These are phyloP conservation scores for Grosmannia penicillata DNA, from an alignment of 2,329 filamentous ascomycete species.

Conservation along the genomic window DNA sequence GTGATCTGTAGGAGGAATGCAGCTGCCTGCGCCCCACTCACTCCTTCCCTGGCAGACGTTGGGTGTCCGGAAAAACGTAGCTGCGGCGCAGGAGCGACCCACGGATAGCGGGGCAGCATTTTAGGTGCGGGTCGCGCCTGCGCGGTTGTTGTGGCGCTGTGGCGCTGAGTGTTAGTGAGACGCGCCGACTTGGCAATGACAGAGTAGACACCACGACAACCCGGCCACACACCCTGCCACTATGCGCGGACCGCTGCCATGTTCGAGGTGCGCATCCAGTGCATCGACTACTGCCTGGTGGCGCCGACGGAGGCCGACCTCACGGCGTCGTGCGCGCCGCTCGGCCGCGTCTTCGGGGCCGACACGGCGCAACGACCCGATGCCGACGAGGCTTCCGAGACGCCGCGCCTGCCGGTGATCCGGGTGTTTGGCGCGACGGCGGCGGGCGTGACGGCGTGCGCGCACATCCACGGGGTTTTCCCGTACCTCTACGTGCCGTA, in stretches of 20 bases:
- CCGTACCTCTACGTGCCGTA: constrained; percentile 71
- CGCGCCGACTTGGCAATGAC: no score
- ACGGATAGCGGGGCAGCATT: no score
- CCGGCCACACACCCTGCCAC: no score
- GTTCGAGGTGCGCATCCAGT: constrained; percentile 87
- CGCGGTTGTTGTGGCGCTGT: no score
- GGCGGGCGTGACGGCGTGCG: constrained; percentile 36
- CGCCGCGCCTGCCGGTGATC: constrained; percentile 19
- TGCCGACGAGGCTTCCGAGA: constrained; percentile 49
- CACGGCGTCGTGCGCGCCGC: constrained; percentile 38
- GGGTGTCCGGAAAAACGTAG: neutral
- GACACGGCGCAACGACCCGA: constrained; percentile 78
- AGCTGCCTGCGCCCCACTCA: neutral
- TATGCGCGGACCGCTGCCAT: constrained; percentile 16
- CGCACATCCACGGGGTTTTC: constrained; percentile 88
- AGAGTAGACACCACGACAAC: no score
- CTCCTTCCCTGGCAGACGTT: neutral
- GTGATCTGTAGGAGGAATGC: no score
- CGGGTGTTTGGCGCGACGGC: neutral
- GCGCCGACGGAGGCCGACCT: constrained; percentile 62
- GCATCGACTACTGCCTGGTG: constrained; percentile 87
- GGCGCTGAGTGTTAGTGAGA: no score
- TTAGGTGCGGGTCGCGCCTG: no score
- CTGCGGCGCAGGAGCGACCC: no score
- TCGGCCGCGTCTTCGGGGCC: neutral